Conservation (phyloP, 2,329 filamentous ascomycete species). For the Basipetospora chlamydospora region DNA sequence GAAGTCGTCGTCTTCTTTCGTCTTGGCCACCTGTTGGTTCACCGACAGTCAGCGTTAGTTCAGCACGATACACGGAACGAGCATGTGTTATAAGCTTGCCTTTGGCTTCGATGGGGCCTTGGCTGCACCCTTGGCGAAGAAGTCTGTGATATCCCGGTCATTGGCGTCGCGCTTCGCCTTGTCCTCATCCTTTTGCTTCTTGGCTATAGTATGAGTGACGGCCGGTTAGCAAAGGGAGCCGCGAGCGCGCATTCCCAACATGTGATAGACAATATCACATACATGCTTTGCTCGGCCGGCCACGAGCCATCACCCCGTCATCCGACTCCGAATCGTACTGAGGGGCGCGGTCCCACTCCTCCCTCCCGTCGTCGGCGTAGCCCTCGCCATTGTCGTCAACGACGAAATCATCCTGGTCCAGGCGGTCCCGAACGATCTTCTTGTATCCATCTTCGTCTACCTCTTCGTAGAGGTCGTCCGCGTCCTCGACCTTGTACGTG, state of each 20-base stretch:
- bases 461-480: constrained; percentile 79
- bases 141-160: constrained; percentile 85
- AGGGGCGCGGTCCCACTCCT: constrained; percentile 73
- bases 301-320: constrained; percentile 35
- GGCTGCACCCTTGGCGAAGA: constrained; percentile 67
- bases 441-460: constrained; percentile 97
- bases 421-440: constrained; percentile 75
- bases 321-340: constrained; percentile 65
- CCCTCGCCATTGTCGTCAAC: constrained; percentile 97
- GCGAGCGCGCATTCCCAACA: too few relatives aligned
- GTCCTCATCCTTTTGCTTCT: constrained; percentile 79
- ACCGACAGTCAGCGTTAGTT: constrained; percentile 6
- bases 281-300: constrained; percentile 37
- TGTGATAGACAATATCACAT: too few relatives aligned
- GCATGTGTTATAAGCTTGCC: constrained; percentile 29
- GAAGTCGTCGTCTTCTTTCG: constrained; percentile 80
- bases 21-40: constrained; percentile 49
- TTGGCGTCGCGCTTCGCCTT: constrained; percentile 73
- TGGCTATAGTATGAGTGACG: too few relatives aligned
- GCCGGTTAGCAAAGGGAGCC: too few relatives aligned
- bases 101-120: constrained; percentile 63
- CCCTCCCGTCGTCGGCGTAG: constrained; percentile 89
- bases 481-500: constrained; percentile 73
- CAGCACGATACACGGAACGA: background rate
- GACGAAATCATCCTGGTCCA: constrained; percentile 94